Base-by-base conservation (phyloP, 768 basidiomycete species). In the Podaxis sp. region DNA sequence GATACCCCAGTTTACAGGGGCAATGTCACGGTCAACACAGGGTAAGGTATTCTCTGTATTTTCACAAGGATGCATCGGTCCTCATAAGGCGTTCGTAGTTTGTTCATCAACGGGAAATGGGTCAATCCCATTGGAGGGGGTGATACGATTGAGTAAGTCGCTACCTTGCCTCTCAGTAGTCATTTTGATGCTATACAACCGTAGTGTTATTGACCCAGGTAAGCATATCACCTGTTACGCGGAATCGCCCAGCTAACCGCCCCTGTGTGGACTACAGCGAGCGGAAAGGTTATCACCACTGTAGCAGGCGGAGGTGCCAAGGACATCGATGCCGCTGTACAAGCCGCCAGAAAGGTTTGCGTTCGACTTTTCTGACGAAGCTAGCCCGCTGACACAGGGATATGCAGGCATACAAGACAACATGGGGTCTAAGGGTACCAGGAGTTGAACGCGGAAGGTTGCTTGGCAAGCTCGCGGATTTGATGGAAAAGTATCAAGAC, bases 241-340 rank as follows among this genome's bases (percentile, higher is more conserved):
- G 1, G 22, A 15, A 43, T 1, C 3, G 8, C 1, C 11, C 55
- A 22, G 3, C 17, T 17, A 38, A 55, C 11, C 9, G 7, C 2
- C 17, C 17, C 43, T 61, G 71, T 76, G 59, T 7, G 27, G 27
- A 29, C 33, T 25, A 25, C 24, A 90, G 82, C 90, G 0, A 91
- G 72, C 19, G 93, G 90, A 47, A 81, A 89, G 69, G 66, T 83
- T 53, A 80, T 87, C 70, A 84, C 85, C 0, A 63, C 78, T 41
- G 74, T 93, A 63, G 73, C 83, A 0, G 85, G 84, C 69, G 93
- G 81, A 27, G 84, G 84, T 1, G 60, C 80, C 11, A 81, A 85
- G 65, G 94, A 95, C 70, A 85, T 96, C 65, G 90, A 96, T 71
- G 68, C 71, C 50, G 93, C 93, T 1, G 93, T 94, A 61, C 74